phyloP scores from a whole-genome alignment of 352 stramenopile species.

The Peronospora destructor region DNA sequence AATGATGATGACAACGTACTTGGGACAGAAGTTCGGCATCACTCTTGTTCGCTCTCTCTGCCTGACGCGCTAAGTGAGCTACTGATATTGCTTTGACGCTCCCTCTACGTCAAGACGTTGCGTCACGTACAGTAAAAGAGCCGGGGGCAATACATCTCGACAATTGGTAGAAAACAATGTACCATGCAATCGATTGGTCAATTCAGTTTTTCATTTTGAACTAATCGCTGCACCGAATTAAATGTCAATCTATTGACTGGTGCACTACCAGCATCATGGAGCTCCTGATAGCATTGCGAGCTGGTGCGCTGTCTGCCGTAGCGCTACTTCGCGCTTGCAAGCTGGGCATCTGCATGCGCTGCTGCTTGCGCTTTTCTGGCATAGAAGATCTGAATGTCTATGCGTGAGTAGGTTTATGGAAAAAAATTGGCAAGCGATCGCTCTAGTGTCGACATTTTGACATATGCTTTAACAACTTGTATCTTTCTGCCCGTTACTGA shows the following conservation, averaged over 20 bases:
- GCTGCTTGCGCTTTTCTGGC: constrained; percentile 54
- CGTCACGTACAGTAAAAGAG: constrained; percentile 23
- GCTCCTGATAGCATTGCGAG: constrained; percentile 14
- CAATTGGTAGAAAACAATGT: constrained; percentile 19
- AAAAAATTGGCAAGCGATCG: too few relatives aligned
- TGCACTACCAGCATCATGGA: constrained; percentile 25
- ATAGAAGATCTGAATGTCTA: constrained; percentile 45
- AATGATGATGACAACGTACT: constrained; percentile 25
- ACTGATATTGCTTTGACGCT: constrained; percentile 16
- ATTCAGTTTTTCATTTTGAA: constrained; percentile 10
- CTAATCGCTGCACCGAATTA: constrained; percentile 12
- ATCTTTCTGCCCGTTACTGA: background rate
- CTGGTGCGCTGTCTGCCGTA: constrained; percentile 27
- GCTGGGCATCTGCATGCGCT: constrained; percentile 52
- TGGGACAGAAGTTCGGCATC: constrained; percentile 69
- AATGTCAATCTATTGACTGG: constrained; percentile 9
- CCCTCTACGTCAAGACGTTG: constrained; percentile 16
- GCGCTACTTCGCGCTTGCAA: constrained; percentile 13
- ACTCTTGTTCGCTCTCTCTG: constrained; percentile 13
- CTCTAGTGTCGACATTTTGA: background rate
- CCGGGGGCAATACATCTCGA: constrained; percentile 3
- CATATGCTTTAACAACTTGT: background rate
- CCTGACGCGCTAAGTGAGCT: constrained; percentile 9
- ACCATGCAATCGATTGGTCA: constrained; percentile 13
- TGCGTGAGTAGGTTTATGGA: constrained; percentile 28